Evolutionary conservation across 495 filamentous ascomycete species (phyloP).

Genomic region (Ascodesmis nigricans): DNA sequence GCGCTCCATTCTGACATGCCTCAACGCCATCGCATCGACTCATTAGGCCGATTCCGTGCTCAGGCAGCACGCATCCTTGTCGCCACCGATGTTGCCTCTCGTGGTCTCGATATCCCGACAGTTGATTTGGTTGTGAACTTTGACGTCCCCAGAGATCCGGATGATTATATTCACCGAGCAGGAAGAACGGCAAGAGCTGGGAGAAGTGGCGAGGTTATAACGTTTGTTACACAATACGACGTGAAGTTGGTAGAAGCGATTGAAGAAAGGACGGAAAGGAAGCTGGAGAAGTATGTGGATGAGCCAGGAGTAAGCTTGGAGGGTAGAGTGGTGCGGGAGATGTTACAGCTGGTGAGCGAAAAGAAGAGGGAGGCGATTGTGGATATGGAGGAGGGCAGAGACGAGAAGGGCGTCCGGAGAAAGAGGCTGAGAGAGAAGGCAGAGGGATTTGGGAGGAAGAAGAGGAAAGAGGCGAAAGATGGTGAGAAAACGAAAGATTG

Average conservation of each 20-base stretch:
- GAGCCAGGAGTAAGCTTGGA: conserved; percentile 71
- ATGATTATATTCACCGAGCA: conserved; percentile 93
- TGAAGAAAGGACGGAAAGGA: conserved; percentile 54
- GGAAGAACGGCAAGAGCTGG: conserved; percentile 89
- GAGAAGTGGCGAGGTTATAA: conserved; percentile 55
- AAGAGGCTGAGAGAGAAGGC: conserved; percentile 32
- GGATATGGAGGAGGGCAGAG: conserved; percentile 76
- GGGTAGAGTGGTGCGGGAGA: conserved; percentile 56
- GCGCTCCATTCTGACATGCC: conserved; percentile 68
- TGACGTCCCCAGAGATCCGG: conserved; percentile 82
- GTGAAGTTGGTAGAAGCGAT: conserved; percentile 71
- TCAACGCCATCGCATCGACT: conserved; percentile 61
- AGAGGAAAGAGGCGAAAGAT: background rate
- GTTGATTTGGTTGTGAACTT: conserved; percentile 85
- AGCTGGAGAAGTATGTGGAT: conserved; percentile 65
- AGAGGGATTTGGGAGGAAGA: conserved; percentile 16
- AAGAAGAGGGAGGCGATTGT: conserved; percentile 77
- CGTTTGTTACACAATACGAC: conserved; percentile 79
- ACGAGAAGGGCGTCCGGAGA: conserved; percentile 58
- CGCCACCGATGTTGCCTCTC: conserved; percentile 86
- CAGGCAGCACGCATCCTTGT: conserved; percentile 76
- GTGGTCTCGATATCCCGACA: conserved; percentile 87
- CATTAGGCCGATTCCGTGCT: conserved; percentile 78
- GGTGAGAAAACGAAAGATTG: no score
- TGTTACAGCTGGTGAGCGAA: conserved; percentile 68